Conservation (phyloP, 805 yeast species). For the Yarrowia yakushimensis region DNA sequence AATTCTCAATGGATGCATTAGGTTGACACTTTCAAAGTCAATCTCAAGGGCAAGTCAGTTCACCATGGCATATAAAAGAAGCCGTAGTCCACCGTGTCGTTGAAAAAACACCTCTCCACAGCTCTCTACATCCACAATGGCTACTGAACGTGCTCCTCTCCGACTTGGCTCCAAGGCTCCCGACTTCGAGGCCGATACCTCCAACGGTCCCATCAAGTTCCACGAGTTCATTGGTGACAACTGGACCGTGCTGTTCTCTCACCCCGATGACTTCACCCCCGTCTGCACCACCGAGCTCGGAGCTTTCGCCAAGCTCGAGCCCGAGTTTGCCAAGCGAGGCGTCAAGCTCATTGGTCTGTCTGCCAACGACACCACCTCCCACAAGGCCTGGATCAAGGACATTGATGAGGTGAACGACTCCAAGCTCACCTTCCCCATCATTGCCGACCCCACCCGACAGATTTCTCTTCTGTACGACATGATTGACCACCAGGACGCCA, state of each 20-base stretch:
- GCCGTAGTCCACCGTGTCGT: neutral
- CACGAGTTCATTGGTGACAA: conserved; percentile 80
- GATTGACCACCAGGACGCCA: conserved; percentile 84
- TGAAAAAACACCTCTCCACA: neutral
- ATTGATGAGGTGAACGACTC: conserved; percentile 82
- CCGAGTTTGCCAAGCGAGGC: conserved; percentile 82
- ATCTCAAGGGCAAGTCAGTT: neutral
- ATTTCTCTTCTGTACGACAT: conserved; percentile 79
- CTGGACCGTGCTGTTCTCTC: conserved; percentile 89
- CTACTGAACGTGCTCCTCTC: conserved; percentile 35
- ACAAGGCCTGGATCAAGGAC: conserved; percentile 87
- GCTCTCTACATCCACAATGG: neutral
- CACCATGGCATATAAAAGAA: neutral
- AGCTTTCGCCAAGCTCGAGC: conserved; percentile 87
- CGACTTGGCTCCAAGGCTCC: conserved; percentile 89
- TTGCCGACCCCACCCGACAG: conserved; percentile 83
- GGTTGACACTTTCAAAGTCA: conserved; percentile 17
- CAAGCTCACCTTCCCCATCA: conserved; percentile 79
- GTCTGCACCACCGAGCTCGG: conserved; percentile 97
- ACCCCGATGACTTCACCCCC: conserved; percentile 96
- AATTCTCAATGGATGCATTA: conserved; percentile 24
- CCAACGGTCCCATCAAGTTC: conserved; percentile 80
- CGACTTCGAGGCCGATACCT: conserved; percentile 78
- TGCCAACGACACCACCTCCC: conserved; percentile 79
- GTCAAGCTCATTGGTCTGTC: conserved; percentile 89